Evolutionary conservation across 1,284 basidiomycete genomes (phyloP), one percentile per base, ranked within the genome.

Genomic region (Apiotrichum veenhuisii): DNA sequence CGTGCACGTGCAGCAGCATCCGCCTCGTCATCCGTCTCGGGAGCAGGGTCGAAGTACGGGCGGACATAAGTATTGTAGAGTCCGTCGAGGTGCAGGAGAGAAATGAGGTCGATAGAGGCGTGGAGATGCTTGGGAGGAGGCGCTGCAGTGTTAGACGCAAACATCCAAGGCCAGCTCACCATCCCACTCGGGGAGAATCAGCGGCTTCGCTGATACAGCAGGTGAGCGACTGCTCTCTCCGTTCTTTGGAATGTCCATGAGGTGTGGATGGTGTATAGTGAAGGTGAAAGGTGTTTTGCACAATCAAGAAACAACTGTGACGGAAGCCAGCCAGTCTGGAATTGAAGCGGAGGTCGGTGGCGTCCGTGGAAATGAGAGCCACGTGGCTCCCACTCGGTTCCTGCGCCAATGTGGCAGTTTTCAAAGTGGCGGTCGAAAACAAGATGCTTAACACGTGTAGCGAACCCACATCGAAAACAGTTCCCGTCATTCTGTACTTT

Each of bases 51-150:
- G 36, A 69, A 68, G 54, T 65, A 73, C 4, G 73, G 73, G 10
- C 68, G 63, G 20, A 75, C 70, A 53, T 72, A 72, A 42, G 65
- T 61, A 55, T 73, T 70, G 59, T 71, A 73, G 26, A 72, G 62
- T 8, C 64, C 53, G 25, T 67, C 68, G 38, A 75, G 70, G 55
- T 71, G 65, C 17, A 75, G 63, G 26, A 71, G 64, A 26, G 70
- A 70, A 44, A 75, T 71, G 42, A 73, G 59, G 42, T 75, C 73
- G 30, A 64, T 67, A 3, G 70, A 72, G 17, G 70, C 46, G 50
- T 75, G 73, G 1, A 73, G 55, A 40, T 64, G 68, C 61, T 69
- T 70, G 3, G 41, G 47, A 9, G 69, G 67, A 5, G 65, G 59
- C 12, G 65, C 71, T 71, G 59, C 3, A 26, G n/a, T 47, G 23